A percentile compares a stretch with the other conserved stretches of the same genome.
These are phyloP conservation scores for Neckera pumila DNA, from an alignment of 225 moss, liverwort and hornwort species.

Conservation along the genomic window DNA sequence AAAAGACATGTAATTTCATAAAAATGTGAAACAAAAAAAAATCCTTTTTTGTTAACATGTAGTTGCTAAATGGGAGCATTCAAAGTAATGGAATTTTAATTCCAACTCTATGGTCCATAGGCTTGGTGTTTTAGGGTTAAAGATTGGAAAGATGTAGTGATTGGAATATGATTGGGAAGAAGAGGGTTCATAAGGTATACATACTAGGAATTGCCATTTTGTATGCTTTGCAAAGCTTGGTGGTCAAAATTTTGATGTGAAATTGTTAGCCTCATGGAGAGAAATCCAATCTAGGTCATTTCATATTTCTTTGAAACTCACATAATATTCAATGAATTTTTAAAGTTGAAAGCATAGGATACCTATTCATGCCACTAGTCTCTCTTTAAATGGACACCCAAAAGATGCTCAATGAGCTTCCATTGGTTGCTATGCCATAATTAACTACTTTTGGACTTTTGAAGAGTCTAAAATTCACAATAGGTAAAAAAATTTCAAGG, in stretches of 20 bases:
- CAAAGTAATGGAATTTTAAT: too few relatives aligned
- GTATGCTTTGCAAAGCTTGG: rapidly evolving
- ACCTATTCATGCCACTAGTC: background rate
- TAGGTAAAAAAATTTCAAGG: too few relatives aligned
- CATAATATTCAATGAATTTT: background rate
- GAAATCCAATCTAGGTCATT: background rate
- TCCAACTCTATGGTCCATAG: too few relatives aligned
- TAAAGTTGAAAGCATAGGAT: background rate
- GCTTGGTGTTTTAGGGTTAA: too few relatives aligned
- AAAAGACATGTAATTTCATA: too few relatives aligned
- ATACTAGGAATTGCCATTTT: rapidly evolving
- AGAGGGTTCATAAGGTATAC: background rate
- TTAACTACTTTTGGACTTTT: too few relatives aligned
- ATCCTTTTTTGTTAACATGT: too few relatives aligned
- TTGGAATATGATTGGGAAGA: background rate
- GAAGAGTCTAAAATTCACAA: too few relatives aligned
- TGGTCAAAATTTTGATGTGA: background rate
- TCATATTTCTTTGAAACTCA: background rate
- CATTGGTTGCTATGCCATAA: too few relatives aligned
- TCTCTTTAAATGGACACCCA: too few relatives aligned
- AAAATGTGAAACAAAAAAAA: too few relatives aligned
- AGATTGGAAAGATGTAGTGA: background rate
- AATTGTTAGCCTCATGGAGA: background rate
- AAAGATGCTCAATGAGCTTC: background rate
- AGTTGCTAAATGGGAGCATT: too few relatives aligned